A percentile compares a stretch with the other conserved stretches of the same genome.
Conservation (phyloP, 176 grass and related monocot genomes). For the Eleusine coracana region DNA sequence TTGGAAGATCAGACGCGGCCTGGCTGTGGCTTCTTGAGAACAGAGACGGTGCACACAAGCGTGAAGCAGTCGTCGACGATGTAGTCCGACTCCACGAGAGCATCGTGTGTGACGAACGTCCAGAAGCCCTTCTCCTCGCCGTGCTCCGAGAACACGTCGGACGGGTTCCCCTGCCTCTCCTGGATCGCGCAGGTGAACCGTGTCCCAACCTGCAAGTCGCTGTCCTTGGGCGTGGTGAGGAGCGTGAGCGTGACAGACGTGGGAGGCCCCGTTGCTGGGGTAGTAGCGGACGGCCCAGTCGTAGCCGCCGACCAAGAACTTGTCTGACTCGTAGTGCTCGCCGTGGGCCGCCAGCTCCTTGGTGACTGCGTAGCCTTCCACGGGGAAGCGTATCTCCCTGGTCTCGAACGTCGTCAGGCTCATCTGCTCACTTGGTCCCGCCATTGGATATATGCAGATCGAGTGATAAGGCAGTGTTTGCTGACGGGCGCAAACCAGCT, state of each 20-base stretch:
- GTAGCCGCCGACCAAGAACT: constrained; percentile 17
- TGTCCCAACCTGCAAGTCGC: not conserved
- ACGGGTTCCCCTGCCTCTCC: not conserved
- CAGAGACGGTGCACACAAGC: not conserved
- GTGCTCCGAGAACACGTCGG: not conserved
- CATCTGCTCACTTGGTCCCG: not conserved
- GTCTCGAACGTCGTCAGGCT: not conserved
- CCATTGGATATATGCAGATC: no score
- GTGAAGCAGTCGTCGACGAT: not conserved
- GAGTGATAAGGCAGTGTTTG: no score
- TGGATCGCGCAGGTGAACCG: not conserved
- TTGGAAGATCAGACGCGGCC: no score
- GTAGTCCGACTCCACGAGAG: not conserved
- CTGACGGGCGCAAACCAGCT: no score
- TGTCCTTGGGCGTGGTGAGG: no score
- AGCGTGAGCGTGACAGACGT: no score
- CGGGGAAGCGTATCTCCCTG: not conserved
- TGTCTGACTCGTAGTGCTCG: constrained; percentile 16
- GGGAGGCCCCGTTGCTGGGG: not conserved
- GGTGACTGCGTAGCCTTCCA: not conserved
- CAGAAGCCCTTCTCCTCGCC: not conserved
- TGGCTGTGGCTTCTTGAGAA: no score
- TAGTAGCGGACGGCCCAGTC: constrained; percentile 35
- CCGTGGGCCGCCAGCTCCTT: not conserved
- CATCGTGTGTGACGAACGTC: not conserved